Base-by-base conservation (phyloP, 169 alveolate genomes). In the Cyclospora cayetanensis region DNA sequence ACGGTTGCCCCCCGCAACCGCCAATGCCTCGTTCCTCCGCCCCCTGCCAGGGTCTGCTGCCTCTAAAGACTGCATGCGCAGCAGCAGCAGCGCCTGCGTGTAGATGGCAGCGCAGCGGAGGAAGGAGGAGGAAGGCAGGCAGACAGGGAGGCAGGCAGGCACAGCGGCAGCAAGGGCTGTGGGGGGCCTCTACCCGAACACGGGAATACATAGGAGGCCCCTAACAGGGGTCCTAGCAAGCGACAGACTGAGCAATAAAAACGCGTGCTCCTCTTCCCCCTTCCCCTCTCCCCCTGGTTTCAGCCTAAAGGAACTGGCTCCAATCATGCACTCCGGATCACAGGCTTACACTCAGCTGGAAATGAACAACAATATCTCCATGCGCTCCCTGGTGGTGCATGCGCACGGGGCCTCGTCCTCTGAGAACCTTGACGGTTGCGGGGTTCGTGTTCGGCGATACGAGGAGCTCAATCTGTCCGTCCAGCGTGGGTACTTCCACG, bases 391-490 rank as follows among this genome's bases (percentile, higher is more conserved):
- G 92, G 27, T 95, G 93, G 72, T 95, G 97, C 29, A 95, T 92
- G 60, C 95, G 94, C 37, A 97, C 96, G 60, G 98, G 98, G 7
- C 98, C 98, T 63, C 93, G 94, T 18, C 96, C 96, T 55, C 94
- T 95, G 43, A 97, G 85, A 18, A 97, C 93, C 77, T 93, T 94
- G 83, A 95, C 95, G 46, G 95, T 90, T 25, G 74, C 90, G 3
- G 98, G 98, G 80, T 96, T 93, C 0, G 98, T 92, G 77, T 94
- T 94, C 15, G 98, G 97, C 53, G 95, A 92, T 25, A 97, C 52
- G 11, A 94, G 65, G 35, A 96, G 91, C 42, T 93, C 96, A 76
- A 96, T 94, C 70, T 43, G 65, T 39, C 97, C 97, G 46, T 95
- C 96, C 82, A 97, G 95, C 5, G 97, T 94, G 22, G 98, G 97